phyloP scores from a whole-genome alignment of 1,284 basidiomycete species.

The Hemileia vastatrix region DNA sequence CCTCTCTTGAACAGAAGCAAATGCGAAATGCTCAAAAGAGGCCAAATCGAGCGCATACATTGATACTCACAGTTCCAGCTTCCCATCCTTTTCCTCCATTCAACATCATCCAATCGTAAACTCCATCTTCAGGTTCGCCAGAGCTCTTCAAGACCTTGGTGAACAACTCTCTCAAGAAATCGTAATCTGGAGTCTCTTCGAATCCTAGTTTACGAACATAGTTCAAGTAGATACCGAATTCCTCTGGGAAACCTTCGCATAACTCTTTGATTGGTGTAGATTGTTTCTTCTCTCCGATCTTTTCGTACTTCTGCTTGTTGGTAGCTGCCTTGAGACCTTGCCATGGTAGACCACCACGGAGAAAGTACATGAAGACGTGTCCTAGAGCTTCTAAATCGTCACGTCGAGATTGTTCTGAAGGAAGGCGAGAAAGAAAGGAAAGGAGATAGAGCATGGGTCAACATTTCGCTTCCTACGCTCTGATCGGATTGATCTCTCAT shows the following conservation, averaged over 20 bases:
- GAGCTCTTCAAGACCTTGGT: slow-evolving; percentile 80
- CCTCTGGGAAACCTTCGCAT: slow-evolving; percentile 85
- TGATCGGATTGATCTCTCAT: too few relatives aligned
- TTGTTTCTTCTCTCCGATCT: slow-evolving; percentile 98
- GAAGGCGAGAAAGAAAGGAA: neutral
- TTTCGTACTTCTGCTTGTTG: slow-evolving; percentile 98
- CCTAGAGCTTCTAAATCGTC: slow-evolving; percentile 91
- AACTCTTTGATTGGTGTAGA: slow-evolving; percentile 88
- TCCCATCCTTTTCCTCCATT: slow-evolving; percentile 95
- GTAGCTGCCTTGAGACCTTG: slow-evolving; percentile 93
- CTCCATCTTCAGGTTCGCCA: slow-evolving; percentile 73
- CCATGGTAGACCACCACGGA: slow-evolving; percentile 83
- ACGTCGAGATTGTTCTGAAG: slow-evolving; percentile 75
- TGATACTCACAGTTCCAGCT: slow-evolving; percentile 60
- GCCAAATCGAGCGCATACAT: slow-evolving; percentile 43
- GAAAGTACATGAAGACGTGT: slow-evolving; percentile 96
- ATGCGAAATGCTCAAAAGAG: too few relatives aligned
- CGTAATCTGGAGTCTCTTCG: slow-evolving; percentile 92
- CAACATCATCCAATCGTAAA: slow-evolving; percentile 82
- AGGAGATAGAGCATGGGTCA: neutral
- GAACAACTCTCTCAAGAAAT: slow-evolving; percentile 84
- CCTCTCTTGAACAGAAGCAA: slow-evolving; percentile 14
- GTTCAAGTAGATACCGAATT: slow-evolving; percentile 59
- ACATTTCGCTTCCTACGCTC: neutral
- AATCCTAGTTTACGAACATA: slow-evolving; percentile 40